Evolutionary conservation across 352 stramenopile species (phyloP).

Genomic region (Lagenidium giganteum): DNA sequence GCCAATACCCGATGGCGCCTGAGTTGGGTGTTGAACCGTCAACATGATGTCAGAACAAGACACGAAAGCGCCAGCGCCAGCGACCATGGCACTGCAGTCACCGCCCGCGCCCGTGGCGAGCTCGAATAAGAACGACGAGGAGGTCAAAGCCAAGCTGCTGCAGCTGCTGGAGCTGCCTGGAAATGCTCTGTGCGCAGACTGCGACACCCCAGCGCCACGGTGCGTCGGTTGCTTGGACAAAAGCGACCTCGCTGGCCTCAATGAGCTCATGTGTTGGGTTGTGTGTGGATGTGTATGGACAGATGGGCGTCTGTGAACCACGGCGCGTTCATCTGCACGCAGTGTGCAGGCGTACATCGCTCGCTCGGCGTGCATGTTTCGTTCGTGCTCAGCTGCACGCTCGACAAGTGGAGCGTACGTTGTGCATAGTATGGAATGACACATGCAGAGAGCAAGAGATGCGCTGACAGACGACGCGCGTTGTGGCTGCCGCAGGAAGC

Average conservation of each 20-base stretch:
- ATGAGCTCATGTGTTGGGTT: too few species aligned
- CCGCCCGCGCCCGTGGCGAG: too few species aligned
- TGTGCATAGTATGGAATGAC: background rate
- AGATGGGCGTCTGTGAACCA: constrained; percentile 92
- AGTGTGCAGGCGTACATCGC: constrained; percentile 93
- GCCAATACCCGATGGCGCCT: too few species aligned
- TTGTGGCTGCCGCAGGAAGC: constrained; percentile 13
- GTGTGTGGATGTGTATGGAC: background rate
- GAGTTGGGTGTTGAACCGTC: too few species aligned
- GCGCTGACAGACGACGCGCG: background rate
- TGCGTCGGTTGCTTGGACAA: too few species aligned
- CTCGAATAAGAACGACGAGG: constrained; percentile 16
- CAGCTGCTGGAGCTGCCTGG: constrained; percentile 23
- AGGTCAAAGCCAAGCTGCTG: constrained; percentile 27
- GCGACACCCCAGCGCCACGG: constrained; percentile 38
- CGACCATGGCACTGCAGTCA: too few species aligned
- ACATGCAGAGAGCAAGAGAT: too few species aligned
- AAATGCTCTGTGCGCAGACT: constrained; percentile 51
- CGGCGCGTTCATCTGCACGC: constrained; percentile 94
- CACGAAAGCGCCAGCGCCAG: too few species aligned
- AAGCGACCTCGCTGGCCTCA: too few species aligned
- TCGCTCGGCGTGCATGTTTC: constrained; percentile 94
- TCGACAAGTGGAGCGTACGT: constrained; percentile 91
- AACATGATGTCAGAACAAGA: too few species aligned
- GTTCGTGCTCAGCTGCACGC: constrained; percentile 91